These are phyloP conservation scores for Remersonia thermophila DNA, from an alignment of 2,329 filamentous ascomycete genomes.

Conservation along the genomic window DNA sequence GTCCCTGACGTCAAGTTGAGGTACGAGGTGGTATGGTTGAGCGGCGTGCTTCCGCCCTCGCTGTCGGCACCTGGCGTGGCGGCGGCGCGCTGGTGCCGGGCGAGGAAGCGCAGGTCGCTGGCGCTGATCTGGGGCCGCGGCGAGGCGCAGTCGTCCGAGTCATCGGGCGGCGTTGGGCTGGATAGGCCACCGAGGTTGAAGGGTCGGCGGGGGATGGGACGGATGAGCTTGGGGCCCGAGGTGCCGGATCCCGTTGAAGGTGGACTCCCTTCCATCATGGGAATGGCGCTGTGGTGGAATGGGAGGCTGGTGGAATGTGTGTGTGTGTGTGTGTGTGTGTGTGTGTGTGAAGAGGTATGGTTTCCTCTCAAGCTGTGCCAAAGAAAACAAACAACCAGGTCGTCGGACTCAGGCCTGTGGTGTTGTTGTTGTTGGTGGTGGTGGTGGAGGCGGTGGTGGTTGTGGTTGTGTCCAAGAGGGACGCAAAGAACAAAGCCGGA, in stretches of 20 bases:
- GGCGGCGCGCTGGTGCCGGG: conserved; percentile 19
- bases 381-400: no score
- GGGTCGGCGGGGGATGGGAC: conserved; percentile 59
- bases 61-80: conserved; percentile 16
- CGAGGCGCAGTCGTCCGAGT: conserved; percentile 23
- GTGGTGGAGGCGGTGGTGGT: no score
- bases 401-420: no score
- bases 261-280: no score
- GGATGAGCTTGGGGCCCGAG: conserved; percentile 42
- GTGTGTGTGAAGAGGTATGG: no score
- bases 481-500: no score
- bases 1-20: conserved; percentile 83
- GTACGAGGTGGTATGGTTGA: conserved; percentile 63
- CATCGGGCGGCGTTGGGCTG: conserved; percentile 32
- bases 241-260: background rate
- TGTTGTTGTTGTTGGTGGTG: no score
- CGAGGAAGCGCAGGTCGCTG: conserved; percentile 31
- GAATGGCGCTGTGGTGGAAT: no score
- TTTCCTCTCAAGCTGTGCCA: background rate
- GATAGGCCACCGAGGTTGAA: conserved; percentile 46
- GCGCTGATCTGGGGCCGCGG: conserved; percentile 29
- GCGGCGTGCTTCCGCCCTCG: conserved; percentile 25
- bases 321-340: background rate
- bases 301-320: no score
- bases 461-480: no score